Conservation (phyloP, 148 eudicot genomes). For the Spergularia marina region DNA sequence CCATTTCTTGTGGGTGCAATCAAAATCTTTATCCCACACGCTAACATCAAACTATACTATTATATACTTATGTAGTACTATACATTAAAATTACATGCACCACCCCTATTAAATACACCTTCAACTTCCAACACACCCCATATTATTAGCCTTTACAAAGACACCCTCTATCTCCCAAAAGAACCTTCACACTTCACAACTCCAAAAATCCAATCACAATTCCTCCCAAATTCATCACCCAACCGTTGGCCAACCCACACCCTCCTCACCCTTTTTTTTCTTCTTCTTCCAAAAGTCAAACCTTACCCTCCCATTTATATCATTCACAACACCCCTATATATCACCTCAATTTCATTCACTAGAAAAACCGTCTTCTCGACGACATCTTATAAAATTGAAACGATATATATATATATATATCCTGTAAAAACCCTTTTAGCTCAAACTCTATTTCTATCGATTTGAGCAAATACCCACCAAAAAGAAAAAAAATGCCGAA, state of each 20-base stretch:
- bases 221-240: neutral
- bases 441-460: too few species aligned
- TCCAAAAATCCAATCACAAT: neutral
- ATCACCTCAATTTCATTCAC: neutral
- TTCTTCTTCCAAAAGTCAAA: conserved; percentile 22
- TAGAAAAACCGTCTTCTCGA: neutral
- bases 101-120: conserved; percentile 15
- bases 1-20: conserved; percentile 15
- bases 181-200: neutral
- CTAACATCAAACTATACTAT: conserved; percentile 10
- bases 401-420: neutral
- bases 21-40: neutral
- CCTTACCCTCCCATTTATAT: neutral
- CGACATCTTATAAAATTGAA: neutral
- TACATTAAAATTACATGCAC: too few species aligned
- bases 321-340: neutral
- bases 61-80: neutral
- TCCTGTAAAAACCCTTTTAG: neutral
- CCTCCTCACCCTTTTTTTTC: neutral
- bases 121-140: conserved; percentile 30
- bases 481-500: conserved; percentile 18
- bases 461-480: neutral
- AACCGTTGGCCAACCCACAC: conserved; percentile 40
- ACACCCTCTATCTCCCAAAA: neutral
- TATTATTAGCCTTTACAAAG: neutral